Percentiles rank a stretch among this genome's conserved stretches.
These are phyloP conservation scores for carrot (Daucus carota) DNA, from an alignment of 129 eudicot genomes.

Conservation along the genomic window DH1_v3.0 NC_030382.2:34187501-34188000, in stretches of 20 bases:
- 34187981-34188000: not conserved
- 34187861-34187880: not conserved
- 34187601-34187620: not conserved
- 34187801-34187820: not conserved
- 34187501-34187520: not conserved
- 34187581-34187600: not conserved
- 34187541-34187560: not conserved
- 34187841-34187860: not conserved
- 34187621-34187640: slow-evolving; percentile 78
- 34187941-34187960: not conserved
- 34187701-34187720: slow-evolving; percentile 90
- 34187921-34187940: not conserved
- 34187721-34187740: slow-evolving; percentile 5
- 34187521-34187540: not conserved
- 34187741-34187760: not conserved
- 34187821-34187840: not conserved
- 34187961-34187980: not conserved
- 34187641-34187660: slow-evolving; percentile 80
- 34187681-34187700: slow-evolving; percentile 80
- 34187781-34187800: not conserved
- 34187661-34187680: slow-evolving; percentile 54
- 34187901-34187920: not conserved
- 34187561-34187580: not conserved
- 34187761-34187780: not conserved
- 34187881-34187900: not conserved